Percentiles rank a stretch among this genome's conserved stretches.
Conservation (phyloP, 192 early-diverging fungal genomes). For the Podila clonocystis region DNA sequence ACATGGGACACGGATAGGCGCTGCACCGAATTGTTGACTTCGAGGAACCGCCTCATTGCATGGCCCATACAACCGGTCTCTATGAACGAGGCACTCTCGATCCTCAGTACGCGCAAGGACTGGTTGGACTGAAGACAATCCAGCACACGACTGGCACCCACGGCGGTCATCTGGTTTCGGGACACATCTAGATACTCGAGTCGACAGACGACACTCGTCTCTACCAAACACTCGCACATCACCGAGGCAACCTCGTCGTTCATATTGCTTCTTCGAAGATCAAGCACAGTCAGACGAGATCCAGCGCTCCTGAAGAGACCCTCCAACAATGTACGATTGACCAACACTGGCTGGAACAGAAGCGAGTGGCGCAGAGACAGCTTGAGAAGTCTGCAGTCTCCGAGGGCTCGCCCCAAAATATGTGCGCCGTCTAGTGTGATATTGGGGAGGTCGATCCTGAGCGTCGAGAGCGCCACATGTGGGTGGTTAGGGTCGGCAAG, state of each 20-base stretch:
- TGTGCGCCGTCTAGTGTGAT: slow-evolving; percentile 20
- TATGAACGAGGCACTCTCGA: slow-evolving; percentile 25
- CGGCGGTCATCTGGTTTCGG: slow-evolving; percentile 24
- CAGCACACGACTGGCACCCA: slow-evolving; percentile 18
- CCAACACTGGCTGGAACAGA: slow-evolving; percentile 5
- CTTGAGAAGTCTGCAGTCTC: slow-evolving; percentile 9
- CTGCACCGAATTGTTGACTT: slow-evolving; percentile 12
- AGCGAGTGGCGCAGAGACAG: slow-evolving; percentile 20
- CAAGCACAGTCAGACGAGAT: slow-evolving; percentile 12
- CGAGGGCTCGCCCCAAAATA: slow-evolving; percentile 1
- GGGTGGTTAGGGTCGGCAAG: neutral
- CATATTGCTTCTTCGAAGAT: slow-evolving; percentile 18
- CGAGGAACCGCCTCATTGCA: slow-evolving; percentile 24
- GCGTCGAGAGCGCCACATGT: neutral
- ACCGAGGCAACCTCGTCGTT: slow-evolving; percentile 13
- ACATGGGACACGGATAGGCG: slow-evolving; percentile 35
- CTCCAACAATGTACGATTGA: neutral
- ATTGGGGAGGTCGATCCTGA: slow-evolving; percentile 20
- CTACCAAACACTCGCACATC: slow-evolving; percentile 13
- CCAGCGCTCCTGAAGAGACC: slow-evolving; percentile 13
- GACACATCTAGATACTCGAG: slow-evolving; percentile 27
- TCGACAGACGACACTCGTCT: neutral
- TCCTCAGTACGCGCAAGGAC: slow-evolving; percentile 11
- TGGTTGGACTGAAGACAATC: neutral
- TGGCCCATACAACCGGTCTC: slow-evolving; percentile 24